phyloP scores from a whole-genome alignment of 2,329 filamentous ascomycete species.

The Trichoderma atroviride region DNA sequence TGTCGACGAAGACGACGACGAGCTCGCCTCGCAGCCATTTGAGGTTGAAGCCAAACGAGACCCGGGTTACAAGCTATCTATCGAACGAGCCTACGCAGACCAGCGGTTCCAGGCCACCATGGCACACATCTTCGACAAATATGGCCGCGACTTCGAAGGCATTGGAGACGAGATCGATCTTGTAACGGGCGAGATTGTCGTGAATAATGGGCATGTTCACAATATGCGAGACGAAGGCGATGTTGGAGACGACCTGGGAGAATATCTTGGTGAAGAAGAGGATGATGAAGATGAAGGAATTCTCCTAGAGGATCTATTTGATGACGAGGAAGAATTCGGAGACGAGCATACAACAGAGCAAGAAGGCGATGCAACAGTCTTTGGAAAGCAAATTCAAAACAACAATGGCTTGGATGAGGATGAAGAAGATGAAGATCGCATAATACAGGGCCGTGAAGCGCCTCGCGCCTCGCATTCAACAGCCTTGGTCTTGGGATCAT shows the following conservation, averaged over 20 bases:
- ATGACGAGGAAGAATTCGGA: constrained; percentile 31
- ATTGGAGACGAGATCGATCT: constrained; percentile 90
- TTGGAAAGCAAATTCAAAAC: background rate
- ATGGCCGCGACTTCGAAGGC: constrained; percentile 77
- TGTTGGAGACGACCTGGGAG: constrained; percentile 38
- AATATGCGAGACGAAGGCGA: constrained; percentile 61
- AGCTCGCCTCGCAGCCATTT: constrained; percentile 52
- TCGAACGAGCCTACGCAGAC: constrained; percentile 67
- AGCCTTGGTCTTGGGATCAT: constrained; percentile 25
- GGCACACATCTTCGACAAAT: constrained; percentile 88
- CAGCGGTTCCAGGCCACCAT: constrained; percentile 78
- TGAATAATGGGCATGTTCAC: constrained; percentile 84
- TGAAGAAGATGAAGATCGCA: constrained; percentile 28
- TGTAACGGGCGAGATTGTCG: constrained; percentile 76
- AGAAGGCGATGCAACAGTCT: background rate
- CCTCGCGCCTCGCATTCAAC: constrained; percentile 11
- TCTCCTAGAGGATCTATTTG: constrained; percentile 38
- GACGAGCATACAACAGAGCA: constrained; percentile 1
- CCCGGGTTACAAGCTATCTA: constrained; percentile 59
- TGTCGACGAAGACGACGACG: constrained; percentile 50
- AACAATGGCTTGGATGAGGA: constrained; percentile 20
- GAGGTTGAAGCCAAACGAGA: constrained; percentile 53
- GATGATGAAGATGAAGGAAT: constrained; percentile 45
- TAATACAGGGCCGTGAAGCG: constrained; percentile 26
- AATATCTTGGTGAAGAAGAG: constrained; percentile 40